Percentiles rank a stretch among this genome's conserved stretches.
Conservation (phyloP, 495 filamentous ascomycete species). For the Hypoxylon rickii region DNA sequence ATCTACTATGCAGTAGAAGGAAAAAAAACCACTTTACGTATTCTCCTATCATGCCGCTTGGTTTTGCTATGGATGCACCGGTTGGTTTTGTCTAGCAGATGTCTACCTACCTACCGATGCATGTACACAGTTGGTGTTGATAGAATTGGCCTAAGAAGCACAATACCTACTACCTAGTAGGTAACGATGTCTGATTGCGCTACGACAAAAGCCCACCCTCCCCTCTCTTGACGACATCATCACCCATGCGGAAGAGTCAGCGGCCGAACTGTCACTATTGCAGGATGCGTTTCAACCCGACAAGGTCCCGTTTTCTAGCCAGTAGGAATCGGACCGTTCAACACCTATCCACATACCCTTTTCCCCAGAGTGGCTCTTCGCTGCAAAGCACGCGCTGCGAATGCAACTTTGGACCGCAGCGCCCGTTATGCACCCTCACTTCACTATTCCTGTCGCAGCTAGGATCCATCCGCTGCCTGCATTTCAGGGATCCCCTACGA, state of each 20-base stretch:
- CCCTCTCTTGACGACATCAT: constrained; percentile 24
- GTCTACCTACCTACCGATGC: constrained; percentile 7
- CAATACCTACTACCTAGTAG: no score
- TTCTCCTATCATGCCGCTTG: no score
- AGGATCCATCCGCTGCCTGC: constrained; percentile 31
- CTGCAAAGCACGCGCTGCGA: constrained; percentile 35
- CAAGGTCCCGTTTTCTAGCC: constrained; percentile 24
- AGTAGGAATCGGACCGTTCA: constrained; percentile 37
- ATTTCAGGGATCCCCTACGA: constrained; percentile 16
- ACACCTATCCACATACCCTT: constrained; percentile 33
- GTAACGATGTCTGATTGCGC: no score
- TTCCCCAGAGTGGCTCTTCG: constrained; percentile 31
- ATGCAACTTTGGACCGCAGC: constrained; percentile 30
- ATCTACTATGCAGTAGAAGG: constrained; percentile 3
- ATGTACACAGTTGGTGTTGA: constrained; percentile 16
- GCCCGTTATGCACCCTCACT: constrained; percentile 11
- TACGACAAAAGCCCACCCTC: no score
- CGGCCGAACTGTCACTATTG: constrained; percentile 29
- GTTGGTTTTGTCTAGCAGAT: no score
- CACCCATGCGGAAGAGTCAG: constrained; percentile 17
- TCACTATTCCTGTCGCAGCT: constrained; percentile 24
- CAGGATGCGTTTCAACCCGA: constrained; percentile 27
- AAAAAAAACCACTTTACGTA: constrained; percentile 6
- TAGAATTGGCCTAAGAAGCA: no score
- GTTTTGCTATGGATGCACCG: no score